These are phyloP conservation scores for Mycena olivaceomarginata DNA, from an alignment of 768 basidiomycete species.

Conservation along the genomic window DNA sequence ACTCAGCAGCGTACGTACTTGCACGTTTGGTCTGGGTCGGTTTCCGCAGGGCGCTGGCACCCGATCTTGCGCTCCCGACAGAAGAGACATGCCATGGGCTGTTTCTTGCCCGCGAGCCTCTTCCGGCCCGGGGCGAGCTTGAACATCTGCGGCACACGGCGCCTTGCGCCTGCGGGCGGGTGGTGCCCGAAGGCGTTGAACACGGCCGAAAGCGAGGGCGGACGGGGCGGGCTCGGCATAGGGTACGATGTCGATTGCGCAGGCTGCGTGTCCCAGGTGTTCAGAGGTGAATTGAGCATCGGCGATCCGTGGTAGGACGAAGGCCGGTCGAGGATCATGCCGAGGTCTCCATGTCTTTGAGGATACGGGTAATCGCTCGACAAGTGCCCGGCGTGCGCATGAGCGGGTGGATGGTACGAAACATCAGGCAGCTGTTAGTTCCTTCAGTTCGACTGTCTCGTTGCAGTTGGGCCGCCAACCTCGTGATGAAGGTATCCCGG, in stretches of 20 bases:
- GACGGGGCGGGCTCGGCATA: not conserved
- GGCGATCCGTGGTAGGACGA: not conserved
- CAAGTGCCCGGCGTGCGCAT: not conserved
- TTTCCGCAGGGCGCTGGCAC: conserved; percentile 30
- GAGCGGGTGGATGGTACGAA: not conserved
- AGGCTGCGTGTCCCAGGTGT: conserved; percentile 10
- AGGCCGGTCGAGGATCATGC: too few species aligned
- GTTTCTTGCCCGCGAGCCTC: conserved; percentile 24
- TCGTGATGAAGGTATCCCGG: not conserved
- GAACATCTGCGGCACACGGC: conserved; percentile 24
- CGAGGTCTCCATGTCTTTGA: not conserved
- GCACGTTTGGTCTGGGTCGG: conserved; percentile 38
- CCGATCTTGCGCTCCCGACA: conserved; percentile 42
- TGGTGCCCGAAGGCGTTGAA: conserved; percentile 25
- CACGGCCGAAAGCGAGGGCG: not conserved
- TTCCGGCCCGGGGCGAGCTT: not conserved
- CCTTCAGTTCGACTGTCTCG: not conserved
- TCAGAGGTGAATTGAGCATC: not conserved
- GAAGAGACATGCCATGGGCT: conserved; percentile 36
- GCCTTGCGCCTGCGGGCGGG: not conserved
- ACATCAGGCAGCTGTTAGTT: not conserved
- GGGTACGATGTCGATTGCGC: not conserved
- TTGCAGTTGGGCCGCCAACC: not conserved
- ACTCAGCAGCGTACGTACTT: conserved; percentile 19
- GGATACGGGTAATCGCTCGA: not conserved